These are phyloP conservation scores for Cadophora gregata DNA, from an alignment of 2,329 filamentous ascomycete species.

Conservation along the genomic window DNA sequence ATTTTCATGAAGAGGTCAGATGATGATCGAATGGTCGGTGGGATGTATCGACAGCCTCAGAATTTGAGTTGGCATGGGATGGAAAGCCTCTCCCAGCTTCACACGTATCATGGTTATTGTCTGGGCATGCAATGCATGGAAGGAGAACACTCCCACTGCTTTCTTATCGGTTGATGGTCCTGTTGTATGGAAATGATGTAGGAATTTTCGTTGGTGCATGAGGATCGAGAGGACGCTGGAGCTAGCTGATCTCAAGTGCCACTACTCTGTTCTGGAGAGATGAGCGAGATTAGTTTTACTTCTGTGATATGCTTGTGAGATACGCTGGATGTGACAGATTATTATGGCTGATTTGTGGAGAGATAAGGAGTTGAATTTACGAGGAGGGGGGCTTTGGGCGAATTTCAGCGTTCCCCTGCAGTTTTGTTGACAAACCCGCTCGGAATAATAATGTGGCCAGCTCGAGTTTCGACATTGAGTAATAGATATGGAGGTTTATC, in stretches of 20 bases:
- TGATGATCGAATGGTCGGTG: neutral
- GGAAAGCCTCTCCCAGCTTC: neutral
- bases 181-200: neutral
- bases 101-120: constrained; percentile 9
- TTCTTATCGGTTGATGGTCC: neutral
- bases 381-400: too few species aligned
- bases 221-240: neutral
- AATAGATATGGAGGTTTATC: too few species aligned
- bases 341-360: neutral
- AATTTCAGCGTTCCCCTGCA: too few species aligned
- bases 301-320: neutral
- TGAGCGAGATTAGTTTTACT: neutral
- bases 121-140: neutral
- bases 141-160: neutral
- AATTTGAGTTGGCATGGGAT: neutral
- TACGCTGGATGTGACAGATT: neutral
- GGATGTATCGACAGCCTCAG: neutral
- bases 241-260: constrained; percentile 6
- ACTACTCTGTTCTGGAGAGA: neutral
- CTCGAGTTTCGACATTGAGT: too few species aligned
- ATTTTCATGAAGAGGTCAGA: neutral
- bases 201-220: neutral
- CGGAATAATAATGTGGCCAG: too few species aligned
- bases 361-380: constrained; percentile 2
- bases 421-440: too few species aligned